Base-by-base conservation (phyloP, 208 protist genomes). In the Porcisia deanei region DNA sequence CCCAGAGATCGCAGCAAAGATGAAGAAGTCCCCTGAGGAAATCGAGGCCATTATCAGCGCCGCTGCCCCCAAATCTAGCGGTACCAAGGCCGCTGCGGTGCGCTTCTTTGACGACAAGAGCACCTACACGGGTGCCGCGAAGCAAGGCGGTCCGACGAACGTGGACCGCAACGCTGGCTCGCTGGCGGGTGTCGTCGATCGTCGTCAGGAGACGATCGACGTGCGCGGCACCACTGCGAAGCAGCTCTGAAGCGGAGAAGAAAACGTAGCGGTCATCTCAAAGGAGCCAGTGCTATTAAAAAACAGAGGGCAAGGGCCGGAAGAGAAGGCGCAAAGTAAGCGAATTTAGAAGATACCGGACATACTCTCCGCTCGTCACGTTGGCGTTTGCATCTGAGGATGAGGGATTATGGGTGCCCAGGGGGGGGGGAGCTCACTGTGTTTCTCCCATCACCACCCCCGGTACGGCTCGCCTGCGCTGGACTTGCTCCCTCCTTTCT, bases 61-160 rank as follows among this genome's bases (percentile, higher is more conserved):
- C 12, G 71, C 54, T 18, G 85, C 88, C 20, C 94, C 94, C 1
- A 83, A 91, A 85, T 78, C 91, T 6, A 85, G 84, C 84, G 86
- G 79, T 74, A 97, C 94, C 14, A 94, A 96, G 86, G 83, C 91
- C 7, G 94, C 96, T 14, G 75, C 66, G n/a, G 91, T 96, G 58
- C 93, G 93, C 82, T 97, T 97, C 77, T 87, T 93, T 83, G 94
- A 97, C 67, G 94, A 97, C 81, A 97, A 97, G 85, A 92, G 77
- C 82, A 68, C 77, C 52, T 97, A 97, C 94, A 97, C 94, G 22
- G 94, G 94, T 61, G 94, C 94, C 0, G 89, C 93, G 78, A 96
- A 96, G 91, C 84, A 85, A 57, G 94, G 94, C 54, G 94, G 94
- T 10, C 94, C 94, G 8, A 94, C 92, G 52, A 97, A 97, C 72